Evolutionary conservation across 2,329 filamentous ascomycete species (phyloP), one percentile per base, ranked within the genome.

Genomic region (Zymoseptoria ardabiliae): DNA sequence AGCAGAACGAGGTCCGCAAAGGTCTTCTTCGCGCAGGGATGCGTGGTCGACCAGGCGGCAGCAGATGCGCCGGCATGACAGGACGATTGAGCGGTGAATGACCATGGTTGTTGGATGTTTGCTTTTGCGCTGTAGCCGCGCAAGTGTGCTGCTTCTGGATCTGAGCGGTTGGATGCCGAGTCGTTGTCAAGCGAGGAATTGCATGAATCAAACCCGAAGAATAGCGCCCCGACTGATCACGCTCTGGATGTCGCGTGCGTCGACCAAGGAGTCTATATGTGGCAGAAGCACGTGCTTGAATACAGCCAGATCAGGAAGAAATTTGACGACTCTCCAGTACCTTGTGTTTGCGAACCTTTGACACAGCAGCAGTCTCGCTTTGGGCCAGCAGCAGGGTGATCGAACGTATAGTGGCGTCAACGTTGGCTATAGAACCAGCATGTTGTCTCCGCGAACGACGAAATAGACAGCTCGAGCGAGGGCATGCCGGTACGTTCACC

Each of bases 11-110:
- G 61, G 82, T 63, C 85, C 4, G 89, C 90, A 4, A 85, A 89
- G 48, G 81, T 97, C 54, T 97, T 97, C 78, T 99, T 97, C 74
- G 86, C 91, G 0, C 94, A 99, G 73, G 93, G 88, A 6, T 93
- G 88, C 74, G 90, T 87, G 63, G 66, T 70, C 11, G 67, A 69
- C 13, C 57, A 56, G 11, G 51, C 54, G 41, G 60, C 54, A 45
- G 35, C 35, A 45, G 35, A 45, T 45, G 35, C 35, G 35, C 17
- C 35, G 13, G 35, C 35, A 45, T 45, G 35, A 45, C 35, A 45
- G 35, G 35, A 45, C 35, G 35, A 45, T 45, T n/a, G 35, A 45
- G 35, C 35, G 35, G 35, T 45, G 35, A 45, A 45, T n/a, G 17
- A 45, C 35, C 35, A 45, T 45, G 35, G 17, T 45, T 13, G 35